These are phyloP conservation scores for Coemansia nantahalensis DNA, from an alignment of 192 early-diverging fungal genomes.

Conservation along the genomic window DNA sequence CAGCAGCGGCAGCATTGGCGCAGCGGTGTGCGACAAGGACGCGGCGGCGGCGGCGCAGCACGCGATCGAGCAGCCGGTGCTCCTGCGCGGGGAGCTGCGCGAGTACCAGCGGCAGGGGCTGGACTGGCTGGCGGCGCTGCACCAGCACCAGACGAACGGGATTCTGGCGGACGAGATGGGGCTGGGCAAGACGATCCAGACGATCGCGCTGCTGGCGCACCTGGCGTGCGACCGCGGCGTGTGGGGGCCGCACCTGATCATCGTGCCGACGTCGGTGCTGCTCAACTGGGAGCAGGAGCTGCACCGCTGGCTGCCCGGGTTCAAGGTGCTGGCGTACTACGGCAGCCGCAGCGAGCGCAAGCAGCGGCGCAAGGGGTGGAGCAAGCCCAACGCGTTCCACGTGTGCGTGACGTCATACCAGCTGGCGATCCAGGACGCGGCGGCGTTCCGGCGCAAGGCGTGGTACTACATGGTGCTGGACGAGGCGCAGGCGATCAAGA, in stretches of 20 bases:
- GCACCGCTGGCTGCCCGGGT: constrained; percentile 68
- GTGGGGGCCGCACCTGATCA: constrained; percentile 86
- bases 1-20: no score
- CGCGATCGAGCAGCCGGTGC: constrained; percentile 47
- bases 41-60: constrained; percentile 7
- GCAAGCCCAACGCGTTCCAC: constrained; percentile 77
- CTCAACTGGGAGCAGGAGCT: constrained; percentile 92
- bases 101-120: constrained; percentile 89
- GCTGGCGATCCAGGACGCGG: constrained; percentile 66
- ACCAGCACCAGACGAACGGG: constrained; percentile 81
- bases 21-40: no score
- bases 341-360: constrained; percentile 59
- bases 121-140: constrained; percentile 87
- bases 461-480: constrained; percentile 95
- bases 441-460: constrained; percentile 65
- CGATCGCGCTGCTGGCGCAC: constrained; percentile 84
- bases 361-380: constrained; percentile 45
- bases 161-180: constrained; percentile 96
- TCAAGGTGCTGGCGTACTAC: constrained; percentile 70
- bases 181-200: constrained; percentile 97
- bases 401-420: constrained; percentile 75
- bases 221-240: constrained; percentile 73
- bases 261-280: constrained; percentile 91
- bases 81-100: constrained; percentile 68
- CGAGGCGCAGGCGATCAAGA: constrained; percentile 97